Conservation (phyloP, 1,284 basidiomycete species). For the Tylopilus sp. region DNA sequence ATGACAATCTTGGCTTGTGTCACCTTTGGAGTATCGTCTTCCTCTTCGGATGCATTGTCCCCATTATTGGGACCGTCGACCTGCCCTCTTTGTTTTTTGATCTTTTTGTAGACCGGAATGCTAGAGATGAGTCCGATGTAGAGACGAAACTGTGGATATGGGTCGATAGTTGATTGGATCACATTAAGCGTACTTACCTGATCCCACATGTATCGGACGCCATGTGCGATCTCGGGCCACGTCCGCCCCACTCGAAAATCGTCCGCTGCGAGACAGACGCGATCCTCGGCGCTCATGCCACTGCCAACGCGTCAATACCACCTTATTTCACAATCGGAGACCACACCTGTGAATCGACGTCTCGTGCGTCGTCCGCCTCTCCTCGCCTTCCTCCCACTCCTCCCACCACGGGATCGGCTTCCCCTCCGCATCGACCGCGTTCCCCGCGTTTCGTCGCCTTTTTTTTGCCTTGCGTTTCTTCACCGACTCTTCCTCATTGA, state of each 20-base stretch:
- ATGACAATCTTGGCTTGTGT: constrained; percentile 30
- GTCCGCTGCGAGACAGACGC: constrained; percentile 53
- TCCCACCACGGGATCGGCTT: constrained; percentile 57
- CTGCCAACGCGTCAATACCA: constrained; percentile 36
- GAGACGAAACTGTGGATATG: constrained; percentile 35
- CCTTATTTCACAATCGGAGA: too few relatives aligned
- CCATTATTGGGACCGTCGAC: constrained; percentile 34
- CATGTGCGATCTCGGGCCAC: constrained; percentile 50
- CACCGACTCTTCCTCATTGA: constrained; percentile 48
- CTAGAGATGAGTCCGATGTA: constrained; percentile 40
- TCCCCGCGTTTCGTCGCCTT: constrained; percentile 35
- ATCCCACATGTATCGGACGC: constrained; percentile 58
- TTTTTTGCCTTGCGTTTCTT: constrained; percentile 45
- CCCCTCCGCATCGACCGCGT: constrained; percentile 39
- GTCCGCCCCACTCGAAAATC: constrained; percentile 57
- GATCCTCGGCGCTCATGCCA: constrained; percentile 45
- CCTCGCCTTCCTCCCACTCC: constrained; percentile 60
- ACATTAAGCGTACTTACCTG: constrained; percentile 43
- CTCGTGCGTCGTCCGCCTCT: constrained; percentile 34
- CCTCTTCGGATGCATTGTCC: constrained; percentile 38
- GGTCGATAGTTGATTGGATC: neutral
- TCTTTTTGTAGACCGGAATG: constrained; percentile 37
- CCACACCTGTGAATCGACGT: constrained; percentile 49
- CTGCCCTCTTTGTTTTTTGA: constrained; percentile 27
- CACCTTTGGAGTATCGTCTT: constrained; percentile 36